Evolutionary conservation across 73 alveolate species (phyloP), one percentile per base, ranked within the genome.

Genomic region (Blepharisma japonicum): DNA sequence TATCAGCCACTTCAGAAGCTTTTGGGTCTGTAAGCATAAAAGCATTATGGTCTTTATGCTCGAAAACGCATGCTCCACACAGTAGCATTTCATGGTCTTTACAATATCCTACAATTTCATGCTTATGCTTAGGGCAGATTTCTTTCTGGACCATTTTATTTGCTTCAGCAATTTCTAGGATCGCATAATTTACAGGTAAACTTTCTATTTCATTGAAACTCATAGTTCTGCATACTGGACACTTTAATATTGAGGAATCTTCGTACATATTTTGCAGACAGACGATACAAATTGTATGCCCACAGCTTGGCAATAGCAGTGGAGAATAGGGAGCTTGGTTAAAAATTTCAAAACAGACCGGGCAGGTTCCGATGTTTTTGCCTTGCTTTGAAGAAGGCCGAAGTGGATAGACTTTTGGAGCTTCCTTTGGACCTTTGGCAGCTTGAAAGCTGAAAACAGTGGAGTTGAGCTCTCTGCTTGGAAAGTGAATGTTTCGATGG

Each of bases 61-160:
- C 74, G 3, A 61, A 14, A 25, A 61, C 74, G 47, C 74, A 61
- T 61, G 74, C 74, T 5, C 74, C 74, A 61, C 74, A 61, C 47
- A 61, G 46, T 4, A 61, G 47, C 23, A 14, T 11, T 25, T 8
- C 14, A 9, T 61, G 47, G 14, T 61, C 74, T 14, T 14, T 18
- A 25, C 74, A 61, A 61, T 18, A 61, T 25, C 74, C 74, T 14
- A 61, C 74, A 61, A 61, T 61, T 61, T 61, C 74, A n/a, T 14
- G 74, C 23, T 25, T 14, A 25, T 61, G 74, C 2, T 18, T 14
- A 11, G n/a, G 39, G 46, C 74, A 61, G 5, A 5, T 25, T 25
- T 14, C 50, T 14, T n/a, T 25, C 18, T n/a, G 47, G 3, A 32
- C 42, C 42, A 32, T 32, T 61, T 14, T 39, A 14, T 61, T 0